Conservation (phyloP, 1,139 yeast genomes). For the Neolecta irregularis region DNA sequence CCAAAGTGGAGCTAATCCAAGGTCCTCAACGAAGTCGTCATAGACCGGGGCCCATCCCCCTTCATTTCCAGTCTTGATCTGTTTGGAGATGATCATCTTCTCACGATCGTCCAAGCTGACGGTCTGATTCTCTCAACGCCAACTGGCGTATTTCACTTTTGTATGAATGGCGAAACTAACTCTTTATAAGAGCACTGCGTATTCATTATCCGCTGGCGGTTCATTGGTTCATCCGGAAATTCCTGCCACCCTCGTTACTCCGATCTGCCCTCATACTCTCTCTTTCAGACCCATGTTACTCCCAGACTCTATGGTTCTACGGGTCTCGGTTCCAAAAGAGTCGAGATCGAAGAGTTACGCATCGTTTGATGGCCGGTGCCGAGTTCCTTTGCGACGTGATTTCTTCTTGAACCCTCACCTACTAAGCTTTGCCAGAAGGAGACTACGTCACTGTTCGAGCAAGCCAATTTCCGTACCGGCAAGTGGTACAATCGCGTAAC, state of each 20-base stretch:
- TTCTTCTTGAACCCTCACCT: constrained; percentile 1
- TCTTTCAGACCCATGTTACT: constrained; percentile 75
- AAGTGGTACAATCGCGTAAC: constrained; percentile 56
- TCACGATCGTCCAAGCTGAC: constrained; percentile 82
- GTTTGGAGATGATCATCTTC: constrained; percentile 41
- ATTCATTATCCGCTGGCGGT: constrained; percentile 81
- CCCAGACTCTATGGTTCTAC: constrained; percentile 72
- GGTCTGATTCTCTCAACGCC: constrained; percentile 82
- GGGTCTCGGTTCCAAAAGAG: constrained; percentile 52
- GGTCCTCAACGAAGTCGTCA: constrained; percentile 67
- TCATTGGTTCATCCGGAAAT: constrained; percentile 81
- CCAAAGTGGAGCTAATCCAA: constrained; percentile 74
- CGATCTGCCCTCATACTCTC: constrained; percentile 82
- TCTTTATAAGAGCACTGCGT: constrained; percentile 40
- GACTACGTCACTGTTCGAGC: constrained; percentile 67
- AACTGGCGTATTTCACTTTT: constrained; percentile 37
- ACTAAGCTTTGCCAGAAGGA: constrained; percentile 35
- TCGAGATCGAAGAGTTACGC: constrained; percentile 78
- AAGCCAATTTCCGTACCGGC: constrained; percentile 72
- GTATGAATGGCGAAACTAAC: background rate
- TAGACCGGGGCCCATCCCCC: constrained; percentile 81
- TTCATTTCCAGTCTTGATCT: constrained; percentile 70
- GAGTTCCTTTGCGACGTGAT: constrained; percentile 26
- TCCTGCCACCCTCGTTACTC: constrained; percentile 76
- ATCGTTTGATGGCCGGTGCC: constrained; percentile 69